Conservation (phyloP, 192 early-diverging fungal species). For the Backusella sp. region DNA sequence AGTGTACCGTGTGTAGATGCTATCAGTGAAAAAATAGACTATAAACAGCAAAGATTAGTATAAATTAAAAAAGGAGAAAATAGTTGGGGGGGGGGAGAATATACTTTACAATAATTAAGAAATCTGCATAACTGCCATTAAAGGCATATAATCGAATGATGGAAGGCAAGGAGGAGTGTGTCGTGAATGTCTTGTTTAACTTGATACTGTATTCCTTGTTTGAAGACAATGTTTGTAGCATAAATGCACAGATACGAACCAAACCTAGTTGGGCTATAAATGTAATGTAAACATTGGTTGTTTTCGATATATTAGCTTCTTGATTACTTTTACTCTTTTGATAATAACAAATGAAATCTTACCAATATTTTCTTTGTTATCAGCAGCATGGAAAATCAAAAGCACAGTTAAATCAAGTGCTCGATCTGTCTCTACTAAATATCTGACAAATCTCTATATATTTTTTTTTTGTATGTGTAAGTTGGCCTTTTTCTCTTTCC, state of each 20-base stretch:
- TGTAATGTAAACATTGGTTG: not conserved
- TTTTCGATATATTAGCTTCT: not conserved
- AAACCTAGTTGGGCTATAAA: slow-evolving; percentile 65
- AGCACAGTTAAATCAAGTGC: slow-evolving; percentile 61
- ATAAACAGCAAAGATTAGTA: not conserved
- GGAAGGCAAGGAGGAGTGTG: slow-evolving; percentile 56
- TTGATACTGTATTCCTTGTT: slow-evolving; percentile 62
- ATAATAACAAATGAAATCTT: slow-evolving; percentile 6
- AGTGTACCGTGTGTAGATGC: slow-evolving; percentile 69
- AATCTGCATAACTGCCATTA: slow-evolving; percentile 74
- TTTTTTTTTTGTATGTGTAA: not conserved
- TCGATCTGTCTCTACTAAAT: slow-evolving; percentile 59
- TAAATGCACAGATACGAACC: slow-evolving; percentile 69
- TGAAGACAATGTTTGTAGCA: slow-evolving; percentile 72
- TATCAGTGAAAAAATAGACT: slow-evolving; percentile 76
- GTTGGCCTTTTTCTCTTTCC: not conserved
- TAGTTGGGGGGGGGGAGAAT: not conserved
- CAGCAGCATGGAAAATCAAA: slow-evolving; percentile 61
- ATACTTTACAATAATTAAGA: slow-evolving; percentile 71
- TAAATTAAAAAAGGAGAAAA: not conserved
- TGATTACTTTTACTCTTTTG: not conserved
- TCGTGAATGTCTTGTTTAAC: slow-evolving; percentile 63
- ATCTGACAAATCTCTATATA: slow-evolving; percentile 59
- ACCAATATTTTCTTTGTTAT: slow-evolving; percentile 61
- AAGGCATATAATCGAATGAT: slow-evolving; percentile 60